phyloP scores from a whole-genome alignment of 2,329 filamentous ascomycete species.

The Pyrenophora teres region DNA sequence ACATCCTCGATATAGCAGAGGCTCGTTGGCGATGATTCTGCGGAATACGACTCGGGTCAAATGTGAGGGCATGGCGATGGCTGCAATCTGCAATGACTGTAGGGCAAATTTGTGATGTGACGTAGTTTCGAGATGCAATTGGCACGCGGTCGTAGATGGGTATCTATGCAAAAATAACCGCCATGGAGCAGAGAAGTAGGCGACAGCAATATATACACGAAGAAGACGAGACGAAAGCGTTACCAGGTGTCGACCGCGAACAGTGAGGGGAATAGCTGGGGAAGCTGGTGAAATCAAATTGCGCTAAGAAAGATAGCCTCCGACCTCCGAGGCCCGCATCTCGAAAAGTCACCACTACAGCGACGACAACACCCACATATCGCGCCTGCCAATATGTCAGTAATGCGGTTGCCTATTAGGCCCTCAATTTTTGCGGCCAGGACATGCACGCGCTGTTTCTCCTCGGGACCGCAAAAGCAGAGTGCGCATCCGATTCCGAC shows the following conservation, averaged over 20 bases:
- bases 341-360: conserved; percentile 13
- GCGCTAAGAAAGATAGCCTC: conserved; percentile 21
- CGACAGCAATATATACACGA: conserved; percentile 15
- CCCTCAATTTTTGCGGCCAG: conserved; percentile 10
- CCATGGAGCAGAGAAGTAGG: conserved; percentile 21
- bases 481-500: conserved; percentile 15
- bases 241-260: conserved; percentile 8
- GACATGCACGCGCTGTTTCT: conserved; percentile 31
- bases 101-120: conserved; percentile 7
- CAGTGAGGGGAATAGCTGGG: conserved; percentile 5
- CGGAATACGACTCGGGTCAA: conserved; percentile 65
- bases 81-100: conserved; percentile 10
- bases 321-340: conserved; percentile 20
- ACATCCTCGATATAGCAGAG: conserved; percentile 53
- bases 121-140: conserved; percentile 14
- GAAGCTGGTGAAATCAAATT: conserved; percentile 25
- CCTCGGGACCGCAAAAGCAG: conserved; percentile 28
- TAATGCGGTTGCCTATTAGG: conserved; percentile 22
- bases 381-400: conserved; percentile 28
- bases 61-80: conserved; percentile 60
- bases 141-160: conserved; percentile 2
- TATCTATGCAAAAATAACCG: conserved; percentile 5
- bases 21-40: conserved; percentile 59
- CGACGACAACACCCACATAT: conserved; percentile 9
- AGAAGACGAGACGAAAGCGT: conserved; percentile 20